Conservation (phyloP, 176 grass and related monocot species). For the Melocanna baccifera region DNA sequence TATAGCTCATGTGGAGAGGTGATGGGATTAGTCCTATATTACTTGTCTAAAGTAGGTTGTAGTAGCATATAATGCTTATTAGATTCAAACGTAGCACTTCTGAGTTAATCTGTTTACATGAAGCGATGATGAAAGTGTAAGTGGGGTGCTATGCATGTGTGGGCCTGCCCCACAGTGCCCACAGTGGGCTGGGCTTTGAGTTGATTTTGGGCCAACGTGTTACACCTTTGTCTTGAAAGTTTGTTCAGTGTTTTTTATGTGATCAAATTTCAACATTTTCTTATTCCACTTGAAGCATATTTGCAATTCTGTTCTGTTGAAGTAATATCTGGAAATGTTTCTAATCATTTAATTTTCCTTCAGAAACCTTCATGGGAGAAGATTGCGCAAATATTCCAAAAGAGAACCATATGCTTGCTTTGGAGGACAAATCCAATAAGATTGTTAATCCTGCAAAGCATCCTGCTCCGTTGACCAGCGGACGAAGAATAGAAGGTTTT, state of each 20-base stretch:
- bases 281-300: constrained; percentile 15
- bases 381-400: constrained; percentile 74
- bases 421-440: constrained; percentile 79
- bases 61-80: too few species aligned
- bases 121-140: too few species aligned
- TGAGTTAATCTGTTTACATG: too few species aligned
- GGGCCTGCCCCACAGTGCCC: too few species aligned
- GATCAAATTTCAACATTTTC: background rate
- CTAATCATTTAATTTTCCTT: constrained; percentile 22
- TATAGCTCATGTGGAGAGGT: too few species aligned
- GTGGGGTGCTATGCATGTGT: too few species aligned
- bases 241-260: background rate
- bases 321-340: constrained; percentile 17
- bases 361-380: constrained; percentile 99
- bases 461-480: constrained; percentile 82
- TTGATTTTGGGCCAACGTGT: too few species aligned
- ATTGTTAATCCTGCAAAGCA: constrained; percentile 67
- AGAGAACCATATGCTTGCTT: constrained; percentile 60
- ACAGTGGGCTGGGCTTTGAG: too few species aligned
- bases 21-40: too few species aligned
- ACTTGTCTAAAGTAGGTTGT: too few species aligned
- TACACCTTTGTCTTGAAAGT: background rate
- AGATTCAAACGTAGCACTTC: too few species aligned
- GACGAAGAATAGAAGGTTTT: constrained; percentile 96
- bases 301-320: constrained; percentile 8